Evolutionary conservation across 305 asterid species (phyloP).

Genomic region (Solanum hybrid): DNA sequence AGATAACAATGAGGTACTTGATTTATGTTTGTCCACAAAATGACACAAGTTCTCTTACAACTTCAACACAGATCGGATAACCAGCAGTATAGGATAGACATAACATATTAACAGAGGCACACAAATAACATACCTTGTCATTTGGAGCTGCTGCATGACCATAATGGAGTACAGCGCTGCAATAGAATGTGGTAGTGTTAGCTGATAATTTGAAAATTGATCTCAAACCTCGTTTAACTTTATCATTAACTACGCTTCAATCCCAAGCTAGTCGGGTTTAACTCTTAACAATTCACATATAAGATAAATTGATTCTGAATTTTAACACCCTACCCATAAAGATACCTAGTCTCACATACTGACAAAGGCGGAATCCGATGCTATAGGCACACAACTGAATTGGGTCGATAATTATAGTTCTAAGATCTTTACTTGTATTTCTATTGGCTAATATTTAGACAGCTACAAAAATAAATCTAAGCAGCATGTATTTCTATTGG

Average conservation of each 20-base stretch:
- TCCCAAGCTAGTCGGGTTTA: not conserved
- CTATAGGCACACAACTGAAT: not conserved
- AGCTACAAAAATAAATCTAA: not conserved
- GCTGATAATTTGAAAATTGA: not conserved
- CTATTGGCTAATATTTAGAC: not conserved
- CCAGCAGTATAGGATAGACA: not conserved
- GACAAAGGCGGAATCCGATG: not conserved
- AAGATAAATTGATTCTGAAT: not conserved
- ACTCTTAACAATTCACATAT: not conserved
- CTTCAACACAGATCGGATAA: not conserved
- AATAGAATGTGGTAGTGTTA: not conserved
- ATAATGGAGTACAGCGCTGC: constrained; percentile 91
- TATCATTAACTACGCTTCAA: not conserved
- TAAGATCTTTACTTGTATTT: not conserved
- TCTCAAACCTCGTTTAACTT: not conserved
- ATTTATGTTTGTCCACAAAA: not conserved
- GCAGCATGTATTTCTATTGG: not conserved
- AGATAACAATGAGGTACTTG: not conserved
- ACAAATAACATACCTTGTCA: constrained; percentile 59
- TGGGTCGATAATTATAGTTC: not conserved
- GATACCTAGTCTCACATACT: not conserved
- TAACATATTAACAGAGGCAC: constrained; percentile 1
- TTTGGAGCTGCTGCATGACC: constrained; percentile 99
- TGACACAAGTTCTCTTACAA: not conserved
- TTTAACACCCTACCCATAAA: not conserved